These are phyloP conservation scores for Chenopodium berlandieri DNA, from an alignment of 148 eudicot genomes.

Conservation along the genomic window DNA sequence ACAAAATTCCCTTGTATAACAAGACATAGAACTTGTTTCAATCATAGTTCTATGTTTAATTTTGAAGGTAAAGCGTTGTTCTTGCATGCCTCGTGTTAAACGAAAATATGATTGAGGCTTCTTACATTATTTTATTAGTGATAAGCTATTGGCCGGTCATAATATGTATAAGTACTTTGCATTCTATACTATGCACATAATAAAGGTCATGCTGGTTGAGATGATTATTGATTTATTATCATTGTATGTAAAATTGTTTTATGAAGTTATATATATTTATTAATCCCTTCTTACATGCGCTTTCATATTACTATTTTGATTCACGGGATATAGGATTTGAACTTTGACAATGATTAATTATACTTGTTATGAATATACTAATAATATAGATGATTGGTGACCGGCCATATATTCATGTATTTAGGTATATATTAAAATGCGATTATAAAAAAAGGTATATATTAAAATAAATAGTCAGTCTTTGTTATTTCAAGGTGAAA, in stretches of 20 bases:
- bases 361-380: not conserved
- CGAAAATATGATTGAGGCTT: not conserved
- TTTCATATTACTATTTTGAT: not conserved
- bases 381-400: no score
- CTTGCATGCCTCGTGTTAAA: not conserved
- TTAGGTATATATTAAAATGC: no score
- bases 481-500: no score
- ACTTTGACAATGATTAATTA: not conserved
- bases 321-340: not conserved
- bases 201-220: not conserved
- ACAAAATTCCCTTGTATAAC: slow-evolving; percentile 16
- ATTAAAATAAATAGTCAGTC: no score
- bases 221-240: no score
- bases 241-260: no score
- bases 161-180: not conserved
- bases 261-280: no score
- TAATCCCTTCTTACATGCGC: not conserved
- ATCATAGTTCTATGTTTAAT: slow-evolving; percentile 25
- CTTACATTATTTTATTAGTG: not conserved
- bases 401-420: not conserved
- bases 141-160: not conserved
- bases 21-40: slow-evolving; percentile 20
- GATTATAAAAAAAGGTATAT: no score
- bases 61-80: slow-evolving; percentile 27
- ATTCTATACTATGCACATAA: not conserved